Evolutionary conservation across 768 basidiomycete genomes (phyloP), one percentile per base, ranked within the genome.

Genomic region (Scleroderma bovista): DNA sequence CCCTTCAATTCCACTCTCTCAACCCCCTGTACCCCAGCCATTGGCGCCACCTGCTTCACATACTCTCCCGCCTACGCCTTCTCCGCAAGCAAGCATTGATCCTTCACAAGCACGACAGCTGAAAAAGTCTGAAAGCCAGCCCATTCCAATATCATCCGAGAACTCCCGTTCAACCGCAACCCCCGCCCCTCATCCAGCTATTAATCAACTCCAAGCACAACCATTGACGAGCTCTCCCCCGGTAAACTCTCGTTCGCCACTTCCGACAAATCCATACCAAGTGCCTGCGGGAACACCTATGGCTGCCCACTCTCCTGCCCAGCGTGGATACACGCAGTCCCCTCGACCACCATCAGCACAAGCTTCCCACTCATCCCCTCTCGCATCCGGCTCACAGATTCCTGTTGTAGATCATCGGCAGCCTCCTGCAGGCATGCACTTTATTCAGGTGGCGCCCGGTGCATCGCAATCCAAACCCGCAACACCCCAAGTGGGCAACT

Each of bases 1-100:
- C 9, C 60, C 62, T 9, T 66, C 65, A 49, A 50, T 50, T 16
- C 59, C 63, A 16, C 60, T 66, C 2, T 60, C 63, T 6, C 70
- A 69, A 47, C 51, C 71, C 9, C 60, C 72, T 41, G 60, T 70
- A 9, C 41, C 64, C 17, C 65, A 72, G 51, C 50, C 71, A 38
- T 64, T 72, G 41, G 64, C 70, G 10, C 60, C 69, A 51, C 68
- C 68, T 45, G 66, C 68, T 39, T 55, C 69, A 11, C 58, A 67
- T 3, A 47, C 62, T 20, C 62, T 63, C 16, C 39, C 66, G 16
- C 59, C 69, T 12, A 44, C 57, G 16, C 58, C 56, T 51, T 55
- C 49, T 46, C 48, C 55, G 54, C 78, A 75, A 52, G 53, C 61
- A 29, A 44, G 56, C 36, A 36, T 46, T 11, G 67, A 49, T 45